These are phyloP conservation scores for Pseudophaeomoniella oleicola DNA, from an alignment of 2,329 filamentous ascomycete species.

Conservation along the genomic window DNA sequence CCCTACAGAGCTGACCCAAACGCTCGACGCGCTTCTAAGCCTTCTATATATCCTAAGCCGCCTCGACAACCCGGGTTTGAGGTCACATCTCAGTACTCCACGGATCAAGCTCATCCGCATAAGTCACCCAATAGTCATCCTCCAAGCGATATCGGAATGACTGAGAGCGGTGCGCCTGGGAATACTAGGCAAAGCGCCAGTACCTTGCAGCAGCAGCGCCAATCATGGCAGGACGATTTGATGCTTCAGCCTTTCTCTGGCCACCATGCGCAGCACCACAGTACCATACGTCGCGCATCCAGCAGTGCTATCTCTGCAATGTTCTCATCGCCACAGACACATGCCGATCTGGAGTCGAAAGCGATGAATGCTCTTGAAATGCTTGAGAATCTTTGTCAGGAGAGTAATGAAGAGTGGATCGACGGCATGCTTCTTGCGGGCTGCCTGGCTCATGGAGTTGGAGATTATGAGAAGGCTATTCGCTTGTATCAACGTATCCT, in stretches of 20 bases:
- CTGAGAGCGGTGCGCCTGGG: not conserved
- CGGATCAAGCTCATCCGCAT: not conserved
- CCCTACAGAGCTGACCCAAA: slow-evolving; percentile 30
- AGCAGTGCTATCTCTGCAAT: slow-evolving; percentile 19
- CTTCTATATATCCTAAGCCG: slow-evolving; percentile 47
- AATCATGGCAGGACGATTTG: not conserved
- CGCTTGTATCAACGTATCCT: slow-evolving; percentile 41
- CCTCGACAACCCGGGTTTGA: slow-evolving; percentile 41
- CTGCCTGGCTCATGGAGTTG: slow-evolving; percentile 80
- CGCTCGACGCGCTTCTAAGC: slow-evolving; percentile 31
- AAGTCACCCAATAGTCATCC: not conserved
- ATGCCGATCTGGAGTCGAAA: slow-evolving; percentile 33
- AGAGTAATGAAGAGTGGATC: slow-evolving; percentile 75
- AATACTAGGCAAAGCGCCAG: not conserved
- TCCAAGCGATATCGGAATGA: not conserved
- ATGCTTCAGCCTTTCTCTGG: slow-evolving; percentile 1
- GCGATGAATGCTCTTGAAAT: slow-evolving; percentile 57
- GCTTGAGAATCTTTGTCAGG: slow-evolving; percentile 59
- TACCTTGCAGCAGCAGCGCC: not conserved
- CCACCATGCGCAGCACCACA: slow-evolving; percentile 1
- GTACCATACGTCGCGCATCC: slow-evolving; percentile 16
- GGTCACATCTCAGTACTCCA: slow-evolving; percentile 23
- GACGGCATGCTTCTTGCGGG: slow-evolving; percentile 86
- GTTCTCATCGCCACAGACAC: slow-evolving; percentile 16
- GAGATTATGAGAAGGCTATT: slow-evolving; percentile 58